Base-by-base conservation (phyloP, 208 protist genomes). In the Trypanosoma cruzi region DNA sequence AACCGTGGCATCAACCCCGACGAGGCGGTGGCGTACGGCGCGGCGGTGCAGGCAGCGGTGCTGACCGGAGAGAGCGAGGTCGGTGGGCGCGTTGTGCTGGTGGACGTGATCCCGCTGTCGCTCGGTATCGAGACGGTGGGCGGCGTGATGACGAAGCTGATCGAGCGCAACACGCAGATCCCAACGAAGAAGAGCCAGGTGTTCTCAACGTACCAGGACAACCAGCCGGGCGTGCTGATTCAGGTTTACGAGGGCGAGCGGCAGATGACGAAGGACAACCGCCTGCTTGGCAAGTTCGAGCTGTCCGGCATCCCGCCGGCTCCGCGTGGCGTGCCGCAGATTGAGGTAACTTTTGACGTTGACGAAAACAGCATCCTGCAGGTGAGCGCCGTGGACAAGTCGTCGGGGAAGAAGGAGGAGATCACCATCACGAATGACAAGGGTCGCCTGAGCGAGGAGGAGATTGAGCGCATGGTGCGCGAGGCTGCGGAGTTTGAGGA, bases 311-410 rank as follows among this genome's bases (percentile, higher is more conserved):
- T 94, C 44, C 85, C 86, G 6, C 81, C 86, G 20, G 68, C 81
- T 56, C 84, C 89, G 32, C 88, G 88, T 42, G 97, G 98, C 84
- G 97, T 98, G 52, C 95, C 98, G 44, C 97, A 98, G 84, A 99
- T 99, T 75, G 98, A 99, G 73, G 99, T 99, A 49, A 98, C 91
- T 29, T 99, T 99, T 68, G 98, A 99, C 87, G 82, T 99, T 28
- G 98, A 99, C 86, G 96, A 97, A 62, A 98, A 99, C 80, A 98
- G 98, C 75, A 99, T 99, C 75, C 81, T 99, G 29, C 83, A 98
- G 70, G 98, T 99, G 22, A 73, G 69, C 40, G 98, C 98, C 36
- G 76, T 76, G 49, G 98, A 99, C 73, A 97, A 98, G 86, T 76
- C 79, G 26, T 97, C 93, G 22, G 97, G 97, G 34, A 86, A 89